Conservation (phyloP, 1,284 basidiomycete genomes). For the Irpex sp. region DNA sequence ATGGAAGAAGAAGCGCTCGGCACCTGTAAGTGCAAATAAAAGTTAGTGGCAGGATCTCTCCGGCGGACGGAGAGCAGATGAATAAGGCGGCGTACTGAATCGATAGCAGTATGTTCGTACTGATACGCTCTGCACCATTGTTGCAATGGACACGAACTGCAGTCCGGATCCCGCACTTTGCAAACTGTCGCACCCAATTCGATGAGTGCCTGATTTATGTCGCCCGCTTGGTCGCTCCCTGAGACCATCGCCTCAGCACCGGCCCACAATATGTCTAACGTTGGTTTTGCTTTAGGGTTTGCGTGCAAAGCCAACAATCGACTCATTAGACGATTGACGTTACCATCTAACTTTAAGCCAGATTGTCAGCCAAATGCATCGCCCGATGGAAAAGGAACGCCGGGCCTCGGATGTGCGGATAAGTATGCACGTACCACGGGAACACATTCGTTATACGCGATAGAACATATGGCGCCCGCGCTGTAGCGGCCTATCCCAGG, state of each 20-base stretch:
- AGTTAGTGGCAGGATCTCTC: not conserved
- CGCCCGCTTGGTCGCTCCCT: conserved; percentile 57
- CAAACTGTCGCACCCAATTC: conserved; percentile 91
- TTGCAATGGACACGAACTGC: conserved; percentile 68
- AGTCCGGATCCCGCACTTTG: conserved; percentile 77
- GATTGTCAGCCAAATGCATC: not conserved
- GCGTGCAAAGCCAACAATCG: conserved; percentile 82
- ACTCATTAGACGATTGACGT: conserved; percentile 82
- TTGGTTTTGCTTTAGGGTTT: conserved; percentile 73
- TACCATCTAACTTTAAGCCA: conserved; percentile 76
- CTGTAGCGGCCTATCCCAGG: conserved; percentile 93
- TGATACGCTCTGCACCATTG: conserved; percentile 64
- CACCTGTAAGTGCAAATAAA: conserved; percentile 3
- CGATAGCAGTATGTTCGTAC: conserved; percentile 19
- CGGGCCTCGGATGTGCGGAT: not conserved
- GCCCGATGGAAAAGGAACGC: not conserved
- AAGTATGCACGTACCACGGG: conserved; percentile 58
- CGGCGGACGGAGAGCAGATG: not conserved
- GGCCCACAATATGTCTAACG: conserved; percentile 81
- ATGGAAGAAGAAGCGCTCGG: conserved; percentile 2
- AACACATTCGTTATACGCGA: conserved; percentile 81
- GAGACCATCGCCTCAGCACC: conserved; percentile 71
- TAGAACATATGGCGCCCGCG: conserved; percentile 85
- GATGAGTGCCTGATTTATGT: conserved; percentile 87
- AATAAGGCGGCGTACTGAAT: conserved; percentile 10